Evolutionary conservation across 352 stramenopile species (phyloP).

Genomic region (Peronosclerospora sorghi): DNA sequence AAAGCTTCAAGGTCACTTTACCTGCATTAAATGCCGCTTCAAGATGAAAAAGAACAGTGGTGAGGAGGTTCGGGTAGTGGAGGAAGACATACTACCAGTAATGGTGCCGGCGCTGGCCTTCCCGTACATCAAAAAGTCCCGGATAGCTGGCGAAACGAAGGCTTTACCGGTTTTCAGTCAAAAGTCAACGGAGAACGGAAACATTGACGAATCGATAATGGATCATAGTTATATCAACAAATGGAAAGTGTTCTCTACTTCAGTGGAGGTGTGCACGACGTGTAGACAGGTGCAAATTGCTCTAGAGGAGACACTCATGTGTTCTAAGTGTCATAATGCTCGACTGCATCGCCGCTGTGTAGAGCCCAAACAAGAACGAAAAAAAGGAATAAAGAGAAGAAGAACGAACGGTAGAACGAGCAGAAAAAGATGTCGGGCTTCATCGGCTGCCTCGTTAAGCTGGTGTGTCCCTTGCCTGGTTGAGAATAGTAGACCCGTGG

Average conservation of each 20-base stretch:
- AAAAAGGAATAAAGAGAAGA: conserved; percentile 4
- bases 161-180: background rate
- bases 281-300: conserved; percentile 50
- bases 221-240: conserved; percentile 3
- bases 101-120: conserved; percentile 19
- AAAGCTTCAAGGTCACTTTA: conserved; percentile 1
- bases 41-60: background rate
- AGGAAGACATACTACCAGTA: conserved; percentile 7
- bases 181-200: background rate
- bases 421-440: conserved; percentile 18
- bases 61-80: background rate
- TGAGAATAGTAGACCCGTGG: conserved; percentile 4
- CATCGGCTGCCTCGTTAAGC: conserved; percentile 4
- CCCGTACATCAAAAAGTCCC: conserved; percentile 10
- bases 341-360: conserved; percentile 29
- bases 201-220: conserved; percentile 1
- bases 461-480: conserved; percentile 16
- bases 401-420: conserved; percentile 6
- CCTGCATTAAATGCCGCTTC: conserved; percentile 15
- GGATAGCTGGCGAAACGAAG: background rate
- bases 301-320: conserved; percentile 17
- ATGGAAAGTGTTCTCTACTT: conserved; percentile 28
- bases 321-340: conserved; percentile 19
- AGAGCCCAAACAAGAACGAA: background rate
- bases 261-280: conserved; percentile 38